Conservation (phyloP, 2,329 filamentous ascomycete genomes). For the Colletotrichum theobromicola region DNA sequence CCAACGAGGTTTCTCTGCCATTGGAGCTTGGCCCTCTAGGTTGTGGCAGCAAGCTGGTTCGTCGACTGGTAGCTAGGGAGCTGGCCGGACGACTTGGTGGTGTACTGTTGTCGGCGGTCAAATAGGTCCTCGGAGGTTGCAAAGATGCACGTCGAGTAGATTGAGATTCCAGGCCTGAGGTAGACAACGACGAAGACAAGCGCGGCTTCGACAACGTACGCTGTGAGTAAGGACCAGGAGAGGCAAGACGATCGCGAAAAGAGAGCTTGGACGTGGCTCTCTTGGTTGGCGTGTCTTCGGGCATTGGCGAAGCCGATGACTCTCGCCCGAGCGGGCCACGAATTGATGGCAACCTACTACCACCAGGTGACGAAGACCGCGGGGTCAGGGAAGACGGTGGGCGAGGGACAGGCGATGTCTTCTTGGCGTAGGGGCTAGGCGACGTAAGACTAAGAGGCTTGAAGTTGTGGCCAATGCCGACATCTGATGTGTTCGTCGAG, state of each 20-base stretch:
- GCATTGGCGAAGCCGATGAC: slow-evolving; percentile 52
- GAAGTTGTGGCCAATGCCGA: slow-evolving; percentile 73
- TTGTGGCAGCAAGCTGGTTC: slow-evolving; percentile 60
- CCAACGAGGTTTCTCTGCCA: slow-evolving; percentile 52
- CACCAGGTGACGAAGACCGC: slow-evolving; percentile 39
- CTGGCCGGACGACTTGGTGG: slow-evolving; percentile 55
- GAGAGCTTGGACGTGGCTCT: slow-evolving; percentile 50
- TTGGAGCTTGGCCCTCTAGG: slow-evolving; percentile 40
- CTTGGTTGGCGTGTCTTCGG: slow-evolving; percentile 51
- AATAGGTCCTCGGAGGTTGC: slow-evolving; percentile 49
- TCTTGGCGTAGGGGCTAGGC: slow-evolving; percentile 61
- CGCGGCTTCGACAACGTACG: slow-evolving; percentile 50
- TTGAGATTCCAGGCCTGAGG: slow-evolving; percentile 36
- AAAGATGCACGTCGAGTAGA: slow-evolving; percentile 57
- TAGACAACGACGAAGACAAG: slow-evolving; percentile 48
- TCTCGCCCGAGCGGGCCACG: slow-evolving; percentile 54
- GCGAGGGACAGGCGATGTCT: slow-evolving; percentile 43
- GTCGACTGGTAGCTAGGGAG: slow-evolving; percentile 57
- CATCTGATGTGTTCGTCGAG: slow-evolving; percentile 67
- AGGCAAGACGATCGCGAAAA: slow-evolving; percentile 59
- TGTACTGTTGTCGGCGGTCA: slow-evolving; percentile 31
- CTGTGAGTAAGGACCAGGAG: slow-evolving; percentile 54
- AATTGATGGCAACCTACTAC: slow-evolving; percentile 53
- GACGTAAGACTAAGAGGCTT: slow-evolving; percentile 66
- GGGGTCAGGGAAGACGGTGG: slow-evolving; percentile 47